phyloP scores from a whole-genome alignment of 2,329 filamentous ascomycete genomes.

The Aspergillus aculeatus region DNA sequence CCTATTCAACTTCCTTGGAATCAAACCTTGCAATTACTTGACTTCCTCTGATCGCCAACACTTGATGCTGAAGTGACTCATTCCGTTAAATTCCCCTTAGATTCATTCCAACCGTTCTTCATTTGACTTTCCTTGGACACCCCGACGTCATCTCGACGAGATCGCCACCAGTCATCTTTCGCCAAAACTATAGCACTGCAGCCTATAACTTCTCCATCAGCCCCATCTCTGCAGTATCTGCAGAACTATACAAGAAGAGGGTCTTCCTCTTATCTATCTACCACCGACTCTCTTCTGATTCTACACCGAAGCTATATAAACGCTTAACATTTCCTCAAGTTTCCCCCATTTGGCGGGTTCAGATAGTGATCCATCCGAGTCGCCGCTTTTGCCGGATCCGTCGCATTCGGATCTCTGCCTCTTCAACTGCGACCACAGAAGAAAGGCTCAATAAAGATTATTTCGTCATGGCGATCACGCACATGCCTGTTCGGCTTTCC shows the following conservation, averaged over 20 bases:
- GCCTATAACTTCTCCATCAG: slow-evolving; percentile 5
- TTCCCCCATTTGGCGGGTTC: neutral
- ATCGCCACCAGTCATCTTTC: slow-evolving; percentile 13
- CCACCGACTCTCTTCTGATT: neutral
- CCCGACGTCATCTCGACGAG: slow-evolving; percentile 10
- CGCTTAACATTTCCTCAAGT: neutral
- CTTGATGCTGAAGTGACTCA: neutral
- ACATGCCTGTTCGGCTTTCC: slow-evolving; percentile 28
- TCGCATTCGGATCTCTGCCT: neutral
- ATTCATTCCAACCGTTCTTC: neutral
- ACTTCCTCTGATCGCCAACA: neutral
- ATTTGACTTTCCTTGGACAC: neutral
- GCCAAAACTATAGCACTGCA: neutral
- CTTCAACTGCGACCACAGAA: neutral
- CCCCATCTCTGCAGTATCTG: neutral
- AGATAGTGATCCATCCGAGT: neutral
- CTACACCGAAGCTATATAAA: neutral
- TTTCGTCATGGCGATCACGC: slow-evolving; percentile 15
- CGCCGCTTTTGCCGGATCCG: neutral
- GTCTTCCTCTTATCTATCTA: slow-evolving; percentile 1
- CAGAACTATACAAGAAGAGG: neutral
- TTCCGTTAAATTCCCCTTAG: neutral
- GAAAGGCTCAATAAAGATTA: neutral
- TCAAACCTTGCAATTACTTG: neutral
- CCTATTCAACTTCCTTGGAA: neutral